A percentile compares a stretch with the other conserved stretches of the same genome.
Conservation (phyloP, 768 basidiomycete genomes). For the Multifurca ochricompacta region DNA sequence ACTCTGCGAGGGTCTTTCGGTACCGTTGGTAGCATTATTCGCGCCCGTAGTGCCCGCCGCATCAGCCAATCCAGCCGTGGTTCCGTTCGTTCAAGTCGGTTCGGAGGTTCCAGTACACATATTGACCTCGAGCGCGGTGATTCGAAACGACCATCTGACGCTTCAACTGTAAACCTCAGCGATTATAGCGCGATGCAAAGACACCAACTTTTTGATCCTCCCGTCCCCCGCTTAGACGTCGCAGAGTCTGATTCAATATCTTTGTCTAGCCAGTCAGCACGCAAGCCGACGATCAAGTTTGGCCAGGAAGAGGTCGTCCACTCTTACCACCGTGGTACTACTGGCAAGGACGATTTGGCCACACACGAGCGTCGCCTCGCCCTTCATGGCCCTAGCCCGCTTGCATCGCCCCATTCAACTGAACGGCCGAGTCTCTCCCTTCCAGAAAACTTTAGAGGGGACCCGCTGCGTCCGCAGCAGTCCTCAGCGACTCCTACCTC, state of each 20-base stretch:
- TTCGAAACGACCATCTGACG: conserved; percentile 24
- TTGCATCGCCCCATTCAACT: background rate
- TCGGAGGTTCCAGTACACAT: background rate
- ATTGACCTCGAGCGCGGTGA: conserved; percentile 42
- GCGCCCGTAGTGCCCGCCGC: conserved; percentile 27
- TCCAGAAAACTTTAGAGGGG: background rate
- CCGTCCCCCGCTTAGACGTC: conserved; percentile 44
- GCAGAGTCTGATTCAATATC: conserved; percentile 37
- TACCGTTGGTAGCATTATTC: conserved; percentile 82
- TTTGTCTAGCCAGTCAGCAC: conserved; percentile 26
- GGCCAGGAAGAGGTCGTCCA: conserved; percentile 67
- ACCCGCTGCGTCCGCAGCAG: background rate
- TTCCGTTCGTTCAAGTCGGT: conserved; percentile 13
- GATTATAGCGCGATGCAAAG: conserved; percentile 47
- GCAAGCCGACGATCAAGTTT: conserved; percentile 65
- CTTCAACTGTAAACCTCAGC: background rate
- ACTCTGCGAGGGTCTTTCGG: conserved; percentile 88
- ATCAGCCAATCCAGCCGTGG: conserved; percentile 37
- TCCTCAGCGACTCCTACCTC: background rate
- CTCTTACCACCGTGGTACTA: conserved; percentile 53
- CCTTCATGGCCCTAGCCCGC: conserved; percentile 1
- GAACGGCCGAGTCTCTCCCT: background rate
- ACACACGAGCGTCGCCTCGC: conserved; percentile 39
- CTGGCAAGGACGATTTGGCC: conserved; percentile 29
- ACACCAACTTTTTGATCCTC: conserved; percentile 85